Conservation (phyloP, 345 rosid genomes). For the Murraya koenigii region DNA sequence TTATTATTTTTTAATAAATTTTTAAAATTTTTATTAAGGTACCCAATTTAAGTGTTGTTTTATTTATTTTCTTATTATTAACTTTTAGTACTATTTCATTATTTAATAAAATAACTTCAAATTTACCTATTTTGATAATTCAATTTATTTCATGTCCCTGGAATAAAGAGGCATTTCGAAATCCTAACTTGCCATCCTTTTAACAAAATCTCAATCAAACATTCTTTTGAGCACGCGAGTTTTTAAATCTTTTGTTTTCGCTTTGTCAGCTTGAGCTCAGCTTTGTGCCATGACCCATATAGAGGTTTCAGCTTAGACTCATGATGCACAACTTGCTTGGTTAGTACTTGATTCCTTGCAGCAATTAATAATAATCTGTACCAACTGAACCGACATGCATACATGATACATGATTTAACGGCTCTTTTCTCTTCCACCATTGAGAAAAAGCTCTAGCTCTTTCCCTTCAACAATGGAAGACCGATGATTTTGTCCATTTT, state of each 20-base stretch:
- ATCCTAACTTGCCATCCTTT: not conserved
- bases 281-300: not conserved
- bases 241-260: not conserved
- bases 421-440: constrained; percentile 28
- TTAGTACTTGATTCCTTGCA: constrained; percentile 22
- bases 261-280: not conserved
- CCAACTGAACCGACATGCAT: constrained; percentile 12
- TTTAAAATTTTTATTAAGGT: too few species aligned
- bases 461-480: constrained; percentile 21
- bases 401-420: constrained; percentile 12
- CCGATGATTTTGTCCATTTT: constrained; percentile 18
- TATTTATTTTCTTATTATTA: too few species aligned
- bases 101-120: too few species aligned
- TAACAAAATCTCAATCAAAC: too few species aligned
- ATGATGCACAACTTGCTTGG: constrained; percentile 18
- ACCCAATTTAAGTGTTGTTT: too few species aligned
- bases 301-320: too few species aligned
- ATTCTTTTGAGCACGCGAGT: not conserved
- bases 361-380: not conserved
- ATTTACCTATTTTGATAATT: too few species aligned
- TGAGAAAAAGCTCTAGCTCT: constrained; percentile 5
- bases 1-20: too few species aligned
- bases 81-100: too few species aligned
- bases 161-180: too few species aligned
- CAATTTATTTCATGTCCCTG: too few species aligned